Conservation (phyloP, 1,284 basidiomycete genomes). For the Cutaneotrichosporon spelunceum region DNA sequence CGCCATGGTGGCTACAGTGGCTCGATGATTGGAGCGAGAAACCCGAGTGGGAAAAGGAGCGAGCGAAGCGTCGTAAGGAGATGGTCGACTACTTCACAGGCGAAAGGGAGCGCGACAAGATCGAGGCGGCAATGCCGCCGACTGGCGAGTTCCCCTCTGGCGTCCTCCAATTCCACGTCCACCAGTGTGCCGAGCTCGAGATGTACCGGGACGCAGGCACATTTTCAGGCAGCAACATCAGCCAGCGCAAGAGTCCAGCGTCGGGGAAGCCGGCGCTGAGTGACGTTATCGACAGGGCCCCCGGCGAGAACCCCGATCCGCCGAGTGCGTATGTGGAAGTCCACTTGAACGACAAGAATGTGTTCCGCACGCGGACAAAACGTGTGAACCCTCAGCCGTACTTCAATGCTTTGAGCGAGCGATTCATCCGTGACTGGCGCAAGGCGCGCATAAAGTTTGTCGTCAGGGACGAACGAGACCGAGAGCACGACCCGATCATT, state of each 20-base stretch:
- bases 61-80: slow-evolving; percentile 42
- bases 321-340: slow-evolving; percentile 52
- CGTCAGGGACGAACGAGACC: slow-evolving; percentile 50
- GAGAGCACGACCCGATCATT: slow-evolving; percentile 50
- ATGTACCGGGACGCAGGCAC: slow-evolving; percentile 42
- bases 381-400: slow-evolving; percentile 52
- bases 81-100: slow-evolving; percentile 47
- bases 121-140: slow-evolving; percentile 46
- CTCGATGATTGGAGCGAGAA: slow-evolving; percentile 29
- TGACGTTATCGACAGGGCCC: slow-evolving; percentile 41
- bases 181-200: slow-evolving; percentile 49
- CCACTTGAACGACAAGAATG: slow-evolving; percentile 53
- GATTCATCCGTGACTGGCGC: slow-evolving; percentile 54
- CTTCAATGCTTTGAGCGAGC: slow-evolving; percentile 54
- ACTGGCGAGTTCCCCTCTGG: slow-evolving; percentile 39
- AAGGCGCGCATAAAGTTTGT: slow-evolving; percentile 52
- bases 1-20: slow-evolving; percentile 39
- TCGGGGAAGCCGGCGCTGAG: slow-evolving; percentile 45
- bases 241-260: slow-evolving; percentile 32
- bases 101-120: slow-evolving; percentile 45
- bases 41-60: slow-evolving; percentile 43
- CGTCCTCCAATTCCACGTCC: slow-evolving; percentile 49
- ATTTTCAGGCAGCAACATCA: slow-evolving; percentile 29
- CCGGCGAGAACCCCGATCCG: slow-evolving; percentile 46
- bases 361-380: slow-evolving; percentile 53